Evolutionary conservation across 1,284 basidiomycete species (phyloP).

Genomic region (Leccinum griseonigrum): DNA sequence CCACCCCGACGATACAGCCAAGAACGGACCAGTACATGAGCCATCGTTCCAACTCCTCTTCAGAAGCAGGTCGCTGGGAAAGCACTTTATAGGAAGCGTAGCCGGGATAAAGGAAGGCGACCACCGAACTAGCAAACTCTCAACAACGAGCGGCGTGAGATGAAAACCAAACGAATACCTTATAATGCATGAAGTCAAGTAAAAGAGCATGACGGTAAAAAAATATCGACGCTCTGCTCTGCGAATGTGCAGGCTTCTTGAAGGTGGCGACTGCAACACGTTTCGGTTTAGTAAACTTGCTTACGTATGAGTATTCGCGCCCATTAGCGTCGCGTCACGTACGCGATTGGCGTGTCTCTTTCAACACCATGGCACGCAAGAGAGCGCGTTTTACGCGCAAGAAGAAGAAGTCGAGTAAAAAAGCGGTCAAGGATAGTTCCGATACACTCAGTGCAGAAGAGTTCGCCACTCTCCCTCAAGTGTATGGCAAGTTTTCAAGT

Average conservation of each 20-base stretch:
- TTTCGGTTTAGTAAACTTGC: conserved; percentile 16
- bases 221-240: neutral
- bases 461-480: conserved; percentile 12
- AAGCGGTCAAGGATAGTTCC: neutral
- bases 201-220: conserved; percentile 45
- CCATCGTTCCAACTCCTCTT: conserved; percentile 81
- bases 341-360: conserved; percentile 19
- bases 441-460: conserved; percentile 11
- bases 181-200: conserved; percentile 43
- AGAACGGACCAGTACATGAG: conserved; percentile 90
- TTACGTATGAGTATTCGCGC: conserved; percentile 28
- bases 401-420: conserved; percentile 13
- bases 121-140: conserved; percentile 48
- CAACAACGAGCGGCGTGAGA: neutral
- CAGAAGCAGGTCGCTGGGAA: conserved; percentile 73
- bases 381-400: conserved; percentile 17
- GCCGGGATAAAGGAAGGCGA: conserved; percentile 77
- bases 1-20: conserved; percentile 70
- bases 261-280: conserved; percentile 11
- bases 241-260: neutral
- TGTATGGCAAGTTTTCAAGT: conserved; percentile 22
- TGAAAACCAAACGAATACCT: conserved; percentile 31
- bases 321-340: conserved; percentile 19
- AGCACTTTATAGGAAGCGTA: conserved; percentile 87
- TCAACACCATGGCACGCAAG: conserved; percentile 27